Evolutionary conservation across 495 filamentous ascomycete genomes (phyloP).

Genomic region (Annulohypoxylon maeteangense): DNA sequence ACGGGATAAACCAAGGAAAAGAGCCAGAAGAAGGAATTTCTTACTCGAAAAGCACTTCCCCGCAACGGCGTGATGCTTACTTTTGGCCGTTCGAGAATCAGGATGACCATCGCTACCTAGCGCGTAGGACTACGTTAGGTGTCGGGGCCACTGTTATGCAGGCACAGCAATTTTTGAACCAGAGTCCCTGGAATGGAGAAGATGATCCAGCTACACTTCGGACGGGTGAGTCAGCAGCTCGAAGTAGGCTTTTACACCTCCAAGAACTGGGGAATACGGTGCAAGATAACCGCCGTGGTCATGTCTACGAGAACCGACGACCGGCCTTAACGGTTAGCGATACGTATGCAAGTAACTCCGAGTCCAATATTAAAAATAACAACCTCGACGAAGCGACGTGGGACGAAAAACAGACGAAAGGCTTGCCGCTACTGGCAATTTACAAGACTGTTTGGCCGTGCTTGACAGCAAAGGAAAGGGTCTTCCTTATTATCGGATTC

Average conservation of each 20-base stretch:
- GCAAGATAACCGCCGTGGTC: constrained; percentile 18
- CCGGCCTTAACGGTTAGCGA: not conserved
- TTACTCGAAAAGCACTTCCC: constrained; percentile 16
- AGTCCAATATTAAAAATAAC: not conserved
- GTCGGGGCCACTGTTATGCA: not conserved
- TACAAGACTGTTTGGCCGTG: constrained; percentile 78
- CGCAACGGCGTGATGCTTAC: constrained; percentile 12
- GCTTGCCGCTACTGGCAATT: constrained; percentile 65
- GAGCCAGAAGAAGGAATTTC: not conserved
- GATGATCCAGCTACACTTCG: not conserved
- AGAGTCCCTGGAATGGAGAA: not conserved
- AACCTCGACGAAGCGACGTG: constrained; percentile 7
- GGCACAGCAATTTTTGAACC: not conserved
- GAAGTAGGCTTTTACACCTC: constrained; percentile 14
- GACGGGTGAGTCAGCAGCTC: not conserved
- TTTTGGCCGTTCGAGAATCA: constrained; percentile 25
- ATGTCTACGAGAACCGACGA: constrained; percentile 5
- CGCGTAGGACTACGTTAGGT: constrained; percentile 4
- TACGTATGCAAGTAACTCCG: not conserved
- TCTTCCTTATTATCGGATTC: constrained; percentile 70
- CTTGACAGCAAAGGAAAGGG: constrained; percentile 61
- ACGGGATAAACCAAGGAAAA: not conserved
- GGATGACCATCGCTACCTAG: constrained; percentile 5
- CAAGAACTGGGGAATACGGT: constrained; percentile 37
- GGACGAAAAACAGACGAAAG: constrained; percentile 33